These are phyloP conservation scores for Moricandia moricandioides DNA, from an alignment of 345 rosid species.

Conservation along the genomic window DNA sequence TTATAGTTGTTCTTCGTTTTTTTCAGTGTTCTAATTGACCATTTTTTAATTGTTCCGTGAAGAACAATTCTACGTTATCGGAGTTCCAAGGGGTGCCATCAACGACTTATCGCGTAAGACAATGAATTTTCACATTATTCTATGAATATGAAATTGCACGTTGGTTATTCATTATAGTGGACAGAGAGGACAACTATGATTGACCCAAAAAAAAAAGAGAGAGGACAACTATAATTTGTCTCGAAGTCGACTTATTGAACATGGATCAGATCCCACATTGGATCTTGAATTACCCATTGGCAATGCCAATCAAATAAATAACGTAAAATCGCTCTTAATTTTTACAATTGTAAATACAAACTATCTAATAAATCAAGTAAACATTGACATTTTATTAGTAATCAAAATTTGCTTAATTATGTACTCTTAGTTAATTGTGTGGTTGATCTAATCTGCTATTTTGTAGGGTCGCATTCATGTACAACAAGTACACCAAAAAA, in stretches of 20 bases:
- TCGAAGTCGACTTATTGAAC: not conserved
- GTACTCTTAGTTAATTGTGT: not conserved
- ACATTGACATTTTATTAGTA: not conserved
- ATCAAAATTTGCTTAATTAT: not conserved
- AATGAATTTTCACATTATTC: not conserved
- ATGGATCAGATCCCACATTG: not conserved
- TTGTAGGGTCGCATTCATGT: conserved; percentile 13
- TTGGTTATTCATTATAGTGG: not conserved
- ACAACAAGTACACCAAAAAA: not conserved
- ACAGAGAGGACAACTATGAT: not conserved
- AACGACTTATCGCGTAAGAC: not conserved
- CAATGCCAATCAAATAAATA: not conserved
- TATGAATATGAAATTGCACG: not conserved
- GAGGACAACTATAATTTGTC: no score
- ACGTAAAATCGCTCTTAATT: not conserved
- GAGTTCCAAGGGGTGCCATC: no score
- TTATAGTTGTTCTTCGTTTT: no score
- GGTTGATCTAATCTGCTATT: not conserved
- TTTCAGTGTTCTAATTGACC: no score
- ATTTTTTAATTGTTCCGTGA: no score
- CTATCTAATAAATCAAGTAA: not conserved
- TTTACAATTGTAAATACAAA: not conserved
- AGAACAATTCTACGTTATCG: no score
- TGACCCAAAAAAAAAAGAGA: no score
- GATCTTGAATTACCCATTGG: no score